Conservation (phyloP, 1,284 basidiomycete genomes). For the Ustilago xerochloae region DNA sequence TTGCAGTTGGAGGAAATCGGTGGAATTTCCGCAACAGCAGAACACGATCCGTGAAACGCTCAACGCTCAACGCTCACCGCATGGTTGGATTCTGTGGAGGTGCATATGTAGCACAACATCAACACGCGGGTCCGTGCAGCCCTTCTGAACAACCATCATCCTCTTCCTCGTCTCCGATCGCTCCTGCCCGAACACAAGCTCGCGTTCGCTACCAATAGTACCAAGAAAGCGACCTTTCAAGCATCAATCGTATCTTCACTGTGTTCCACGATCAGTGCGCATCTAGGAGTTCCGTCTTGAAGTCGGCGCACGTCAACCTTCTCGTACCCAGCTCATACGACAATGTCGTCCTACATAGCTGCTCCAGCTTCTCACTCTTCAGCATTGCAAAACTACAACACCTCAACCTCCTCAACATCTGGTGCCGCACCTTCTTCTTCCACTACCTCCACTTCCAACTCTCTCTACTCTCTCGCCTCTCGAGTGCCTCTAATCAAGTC, state of each 20-base stretch:
- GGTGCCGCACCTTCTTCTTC: not conserved
- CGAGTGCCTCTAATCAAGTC: constrained; percentile 58
- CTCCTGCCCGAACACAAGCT: too few relatives aligned
- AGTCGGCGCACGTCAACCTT: too few relatives aligned
- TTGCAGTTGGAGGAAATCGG: not conserved
- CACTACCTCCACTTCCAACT: not conserved
- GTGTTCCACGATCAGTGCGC: too few relatives aligned
- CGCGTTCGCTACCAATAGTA: too few relatives aligned
- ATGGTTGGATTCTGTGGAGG: not conserved
- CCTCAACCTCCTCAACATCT: not conserved
- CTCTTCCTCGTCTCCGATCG: too few relatives aligned
- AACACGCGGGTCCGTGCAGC: constrained; percentile 11
- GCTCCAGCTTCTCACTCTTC: not conserved
- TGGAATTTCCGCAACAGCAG: not conserved
- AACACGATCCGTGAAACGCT: too few relatives aligned
- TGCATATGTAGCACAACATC: not conserved
- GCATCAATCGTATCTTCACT: too few relatives aligned
- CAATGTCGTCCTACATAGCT: not conserved
- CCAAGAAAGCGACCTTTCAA: too few relatives aligned
- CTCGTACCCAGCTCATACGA: too few relatives aligned
- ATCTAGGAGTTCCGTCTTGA: too few relatives aligned
- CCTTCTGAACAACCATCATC: not conserved
- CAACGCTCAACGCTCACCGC: too few relatives aligned
- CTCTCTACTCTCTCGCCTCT: constrained; percentile 50
- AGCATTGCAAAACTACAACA: not conserved